Percentiles rank a stretch among this genome's conserved stretches.
Conservation (phyloP, 495 filamentous ascomycete genomes). For the Peziza echinospora region DNA sequence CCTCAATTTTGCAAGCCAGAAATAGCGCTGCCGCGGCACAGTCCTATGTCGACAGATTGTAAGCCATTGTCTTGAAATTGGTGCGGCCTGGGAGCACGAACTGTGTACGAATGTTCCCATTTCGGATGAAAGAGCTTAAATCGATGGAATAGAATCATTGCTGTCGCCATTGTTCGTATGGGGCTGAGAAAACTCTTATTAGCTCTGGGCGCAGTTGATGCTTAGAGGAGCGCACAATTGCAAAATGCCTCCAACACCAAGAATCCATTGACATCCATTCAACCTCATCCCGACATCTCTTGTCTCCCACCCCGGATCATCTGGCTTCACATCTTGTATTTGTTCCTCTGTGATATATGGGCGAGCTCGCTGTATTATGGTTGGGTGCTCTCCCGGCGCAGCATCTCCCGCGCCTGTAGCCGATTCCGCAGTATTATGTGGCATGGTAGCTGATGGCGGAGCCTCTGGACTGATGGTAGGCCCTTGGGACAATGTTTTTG, state of each 20-base stretch:
- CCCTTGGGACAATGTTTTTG: too few relatives aligned
- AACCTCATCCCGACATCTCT: constrained; percentile 12
- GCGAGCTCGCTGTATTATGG: constrained; percentile 17
- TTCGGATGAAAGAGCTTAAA: constrained; percentile 15
- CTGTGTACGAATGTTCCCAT: constrained; percentile 24
- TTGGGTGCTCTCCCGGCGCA: too few relatives aligned
- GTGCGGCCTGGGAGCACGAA: constrained; percentile 12
- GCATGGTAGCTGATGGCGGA: too few relatives aligned
- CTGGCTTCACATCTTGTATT: constrained; percentile 13
- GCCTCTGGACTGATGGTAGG: too few relatives aligned
- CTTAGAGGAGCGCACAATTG: constrained; percentile 12
- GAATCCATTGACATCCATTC: constrained; percentile 16
- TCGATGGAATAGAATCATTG: constrained; percentile 18
- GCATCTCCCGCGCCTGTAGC: too few relatives aligned
- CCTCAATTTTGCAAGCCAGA: constrained; percentile 88
- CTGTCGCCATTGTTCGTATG: constrained; percentile 18
- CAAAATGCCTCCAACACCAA: constrained; percentile 14
- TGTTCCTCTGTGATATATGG: constrained; percentile 18
- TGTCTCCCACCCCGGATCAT: constrained; percentile 3
- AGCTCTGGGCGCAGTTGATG: background rate
- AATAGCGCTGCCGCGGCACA: constrained; percentile 74
- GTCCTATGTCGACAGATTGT: constrained; percentile 31
- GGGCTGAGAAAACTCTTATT: too few relatives aligned
- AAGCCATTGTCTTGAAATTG: background rate
- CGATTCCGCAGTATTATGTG: too few relatives aligned